Percentiles rank a stretch among this genome's conserved stretches.
phyloP scores from a whole-genome alignment of 192 early-diverging fungal species.

The Rhizophagus sp. region DNA sequence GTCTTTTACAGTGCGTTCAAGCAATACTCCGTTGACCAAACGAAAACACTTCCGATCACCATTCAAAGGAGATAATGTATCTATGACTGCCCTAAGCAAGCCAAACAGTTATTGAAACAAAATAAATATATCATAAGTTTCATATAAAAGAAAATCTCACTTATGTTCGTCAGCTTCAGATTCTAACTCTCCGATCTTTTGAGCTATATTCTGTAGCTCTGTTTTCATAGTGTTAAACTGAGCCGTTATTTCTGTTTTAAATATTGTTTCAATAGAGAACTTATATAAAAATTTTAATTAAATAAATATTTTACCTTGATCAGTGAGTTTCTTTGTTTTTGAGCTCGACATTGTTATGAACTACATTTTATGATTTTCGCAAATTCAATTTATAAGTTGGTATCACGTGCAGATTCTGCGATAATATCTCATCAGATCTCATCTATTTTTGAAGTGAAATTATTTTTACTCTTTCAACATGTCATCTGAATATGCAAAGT shows the following conservation, averaged over 20 bases:
- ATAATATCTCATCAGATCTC: not conserved
- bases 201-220: conserved; percentile 81
- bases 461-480: not conserved
- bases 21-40: conserved; percentile 89
- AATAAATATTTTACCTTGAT: not conserved
- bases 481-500: conserved; percentile 11
- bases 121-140: not conserved
- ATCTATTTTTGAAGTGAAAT: not conserved
- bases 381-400: not conserved
- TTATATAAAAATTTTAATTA: not conserved
- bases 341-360: not conserved
- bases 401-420: not conserved
- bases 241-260: conserved; percentile 46
- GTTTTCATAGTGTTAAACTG: conserved; percentile 65
- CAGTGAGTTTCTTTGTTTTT: conserved; percentile 2
- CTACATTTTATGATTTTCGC: too few relatives aligned
- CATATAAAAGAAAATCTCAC: conserved; percentile 43
- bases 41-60: conserved; percentile 89
- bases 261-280: not conserved
- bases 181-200: conserved; percentile 94
- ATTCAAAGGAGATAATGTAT: conserved; percentile 84
- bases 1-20: conserved; percentile 91
- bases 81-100: conserved; percentile 74
- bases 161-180: conserved; percentile 92
- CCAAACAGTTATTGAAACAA: not conserved